These are phyloP conservation scores for Ceratobasidium sp. DNA, from an alignment of 1,284 basidiomycete genomes.

Conservation along the genomic window DNA sequence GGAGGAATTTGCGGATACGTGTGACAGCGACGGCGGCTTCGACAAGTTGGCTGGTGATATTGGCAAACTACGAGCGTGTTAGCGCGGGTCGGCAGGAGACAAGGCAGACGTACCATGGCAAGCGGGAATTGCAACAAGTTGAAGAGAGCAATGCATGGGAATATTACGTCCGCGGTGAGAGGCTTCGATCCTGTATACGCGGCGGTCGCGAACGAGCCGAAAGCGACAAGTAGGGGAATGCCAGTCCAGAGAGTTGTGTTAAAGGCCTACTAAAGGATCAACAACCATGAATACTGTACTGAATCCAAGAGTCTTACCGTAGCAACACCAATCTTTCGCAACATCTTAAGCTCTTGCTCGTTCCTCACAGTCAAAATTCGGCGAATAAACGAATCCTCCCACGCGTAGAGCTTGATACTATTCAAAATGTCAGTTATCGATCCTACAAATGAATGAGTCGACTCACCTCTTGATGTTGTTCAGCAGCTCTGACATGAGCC, in stretches of 20 bases:
- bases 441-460: too few relatives aligned
- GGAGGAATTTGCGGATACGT: constrained; percentile 80
- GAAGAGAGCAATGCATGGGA: constrained; percentile 93
- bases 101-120: constrained; percentile 69
- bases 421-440: neutral
- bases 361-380: constrained; percentile 81
- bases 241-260: constrained; percentile 42
- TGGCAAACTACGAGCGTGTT: constrained; percentile 58
- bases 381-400: constrained; percentile 87
- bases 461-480: constrained; percentile 79
- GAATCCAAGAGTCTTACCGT: constrained; percentile 58
- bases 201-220: constrained; percentile 86
- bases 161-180: constrained; percentile 89
- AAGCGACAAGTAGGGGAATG: constrained; percentile 71
- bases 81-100: neutral
- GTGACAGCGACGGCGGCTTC: constrained; percentile 86
- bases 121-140: constrained; percentile 89
- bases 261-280: constrained; percentile 40
- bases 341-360: constrained; percentile 80
- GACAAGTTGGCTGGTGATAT: constrained; percentile 78
- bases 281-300: too few relatives aligned
- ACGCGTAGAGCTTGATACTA: constrained; percentile 81
- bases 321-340: constrained; percentile 79
- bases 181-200: constrained; percentile 71
- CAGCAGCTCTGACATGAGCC: constrained; percentile 79